A percentile compares a stretch with the other conserved stretches of the same genome.
phyloP scores from a whole-genome alignment of 2,329 filamentous ascomycete genomes.

The Trichophyton schoenleinii region DNA sequence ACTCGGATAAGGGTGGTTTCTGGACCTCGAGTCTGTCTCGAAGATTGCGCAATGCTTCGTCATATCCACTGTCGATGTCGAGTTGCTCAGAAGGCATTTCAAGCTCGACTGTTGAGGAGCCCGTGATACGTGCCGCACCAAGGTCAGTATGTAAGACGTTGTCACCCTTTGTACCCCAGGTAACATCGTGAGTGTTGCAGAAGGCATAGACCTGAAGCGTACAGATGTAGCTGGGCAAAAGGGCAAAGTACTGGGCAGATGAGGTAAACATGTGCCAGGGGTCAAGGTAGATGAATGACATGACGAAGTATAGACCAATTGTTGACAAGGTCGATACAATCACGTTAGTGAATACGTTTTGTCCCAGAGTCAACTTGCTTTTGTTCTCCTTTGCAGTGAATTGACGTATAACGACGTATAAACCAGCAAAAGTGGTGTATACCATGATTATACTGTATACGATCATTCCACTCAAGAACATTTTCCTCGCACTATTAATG shows the following conservation, averaged over 20 bases:
- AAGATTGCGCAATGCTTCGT: constrained; percentile 90
- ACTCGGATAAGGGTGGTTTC: constrained; percentile 48
- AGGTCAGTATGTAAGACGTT: constrained; percentile 90
- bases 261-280: constrained; percentile 99
- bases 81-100: constrained; percentile 98
- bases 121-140: constrained; percentile 67
- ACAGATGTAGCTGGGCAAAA: constrained; percentile 89
- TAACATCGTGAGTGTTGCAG: constrained; percentile 97
- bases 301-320: constrained; percentile 85
- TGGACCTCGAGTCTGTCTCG: constrained; percentile 82
- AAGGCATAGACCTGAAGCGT: constrained; percentile 97
- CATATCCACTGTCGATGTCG: constrained; percentile 94
- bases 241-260: constrained; percentile 77
- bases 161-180: constrained; percentile 97
- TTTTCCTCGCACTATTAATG: constrained; percentile 53
- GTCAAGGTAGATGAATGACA: constrained; percentile 92
- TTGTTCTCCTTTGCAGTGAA: constrained; percentile 41
- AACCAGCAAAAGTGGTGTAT: constrained; percentile 78
- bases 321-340: constrained; percentile 84
- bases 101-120: constrained; percentile 69
- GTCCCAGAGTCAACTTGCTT: constrained; percentile 49
- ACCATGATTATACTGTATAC: constrained; percentile 90
- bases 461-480: constrained; percentile 79
- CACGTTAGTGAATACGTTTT: constrained; percentile 89
- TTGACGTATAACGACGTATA: constrained; percentile 83